Conservation (phyloP, 1,139 yeast species). For the Geotrichum aggregatum region DNA sequence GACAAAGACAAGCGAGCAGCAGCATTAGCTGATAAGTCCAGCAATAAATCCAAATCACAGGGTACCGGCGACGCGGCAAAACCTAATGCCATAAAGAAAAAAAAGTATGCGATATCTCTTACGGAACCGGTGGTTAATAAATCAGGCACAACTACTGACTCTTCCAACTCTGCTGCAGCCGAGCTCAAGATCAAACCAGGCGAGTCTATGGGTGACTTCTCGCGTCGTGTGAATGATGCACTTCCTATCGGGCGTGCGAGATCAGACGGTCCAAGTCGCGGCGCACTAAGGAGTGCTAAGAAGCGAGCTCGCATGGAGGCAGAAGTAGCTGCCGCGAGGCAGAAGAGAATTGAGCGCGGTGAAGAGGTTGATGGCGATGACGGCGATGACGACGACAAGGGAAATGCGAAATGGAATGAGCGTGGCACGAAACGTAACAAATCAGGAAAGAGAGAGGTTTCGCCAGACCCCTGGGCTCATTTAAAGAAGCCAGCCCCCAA, state of each 20-base stretch:
- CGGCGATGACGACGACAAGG: constrained; percentile 20
- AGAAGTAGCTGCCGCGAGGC: constrained; percentile 15
- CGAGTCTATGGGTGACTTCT: constrained; percentile 38
- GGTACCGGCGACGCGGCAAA: constrained; percentile 9
- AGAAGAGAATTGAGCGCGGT: constrained; percentile 21
- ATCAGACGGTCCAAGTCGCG: constrained; percentile 24
- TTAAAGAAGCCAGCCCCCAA: constrained; percentile 36
- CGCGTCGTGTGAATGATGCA: constrained; percentile 41
- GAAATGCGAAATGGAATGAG: constrained; percentile 26
- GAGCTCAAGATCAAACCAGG: constrained; percentile 34
- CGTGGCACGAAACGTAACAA: constrained; percentile 16
- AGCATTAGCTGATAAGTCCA: neutral
- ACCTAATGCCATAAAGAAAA: neutral
- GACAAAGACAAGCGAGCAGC: constrained; percentile 7
- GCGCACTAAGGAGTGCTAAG: constrained; percentile 5
- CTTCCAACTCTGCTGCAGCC: constrained; percentile 18
- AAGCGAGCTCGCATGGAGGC: constrained; percentile 8
- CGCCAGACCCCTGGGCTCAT: constrained; percentile 43
- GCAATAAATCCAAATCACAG: constrained; percentile 1
- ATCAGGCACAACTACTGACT: neutral
- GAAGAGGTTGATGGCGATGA: constrained; percentile 23
- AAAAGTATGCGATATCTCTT: constrained; percentile 9
- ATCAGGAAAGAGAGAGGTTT: constrained; percentile 31
- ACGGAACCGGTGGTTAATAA: neutral
- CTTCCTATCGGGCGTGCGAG: constrained; percentile 38